A percentile compares a stretch with the other conserved stretches of the same genome.
phyloP scores from a whole-genome alignment of 2,329 filamentous ascomycete species.

The Escovopsis weberi region DNA sequence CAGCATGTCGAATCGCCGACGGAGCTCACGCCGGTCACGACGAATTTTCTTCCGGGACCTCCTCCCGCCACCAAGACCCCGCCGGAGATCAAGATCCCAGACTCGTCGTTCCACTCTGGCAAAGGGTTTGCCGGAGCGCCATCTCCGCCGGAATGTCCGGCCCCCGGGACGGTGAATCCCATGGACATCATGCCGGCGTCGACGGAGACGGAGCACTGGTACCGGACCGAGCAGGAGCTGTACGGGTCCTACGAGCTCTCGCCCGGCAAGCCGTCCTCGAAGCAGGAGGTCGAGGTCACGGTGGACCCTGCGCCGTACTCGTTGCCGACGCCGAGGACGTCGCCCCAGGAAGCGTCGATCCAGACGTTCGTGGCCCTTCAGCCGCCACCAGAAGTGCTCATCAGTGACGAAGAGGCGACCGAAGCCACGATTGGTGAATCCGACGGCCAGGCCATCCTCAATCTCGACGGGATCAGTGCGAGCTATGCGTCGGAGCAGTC shows the following conservation, averaged over 20 bases:
- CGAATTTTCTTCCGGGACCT: slow-evolving; percentile 5
- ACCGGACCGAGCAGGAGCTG: slow-evolving; percentile 23
- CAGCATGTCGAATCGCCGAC: slow-evolving; percentile 6
- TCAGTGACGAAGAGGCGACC: too few relatives aligned
- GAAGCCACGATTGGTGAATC: too few relatives aligned
- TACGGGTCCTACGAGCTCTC: slow-evolving; percentile 14
- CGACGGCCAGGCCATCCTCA: too few relatives aligned
- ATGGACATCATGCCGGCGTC: slow-evolving; percentile 37
- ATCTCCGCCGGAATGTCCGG: slow-evolving; percentile 19
- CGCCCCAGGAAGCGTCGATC: too few relatives aligned
- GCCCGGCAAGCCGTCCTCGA: slow-evolving; percentile 2
- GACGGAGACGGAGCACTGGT: slow-evolving; percentile 23
- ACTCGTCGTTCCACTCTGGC: slow-evolving; percentile 11
- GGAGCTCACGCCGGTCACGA: slow-evolving; percentile 2
- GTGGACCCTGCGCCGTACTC: too few relatives aligned
- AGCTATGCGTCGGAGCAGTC: slow-evolving; percentile 26
- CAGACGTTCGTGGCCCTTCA: too few relatives aligned
- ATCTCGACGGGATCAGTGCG: slow-evolving; percentile 12
- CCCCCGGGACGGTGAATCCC: slow-evolving; percentile 35
- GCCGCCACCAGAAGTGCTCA: too few relatives aligned
- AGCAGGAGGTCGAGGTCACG: too few relatives aligned
- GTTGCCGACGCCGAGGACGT: too few relatives aligned
- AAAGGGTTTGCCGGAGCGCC: slow-evolving; percentile 13
- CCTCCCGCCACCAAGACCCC: not conserved
- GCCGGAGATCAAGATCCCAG: slow-evolving; percentile 12